A percentile compares a stretch with the other conserved stretches of the same genome.
phyloP scores from a whole-genome alignment of 257 asterid species.

The Thymus mandschuricus region DNA sequence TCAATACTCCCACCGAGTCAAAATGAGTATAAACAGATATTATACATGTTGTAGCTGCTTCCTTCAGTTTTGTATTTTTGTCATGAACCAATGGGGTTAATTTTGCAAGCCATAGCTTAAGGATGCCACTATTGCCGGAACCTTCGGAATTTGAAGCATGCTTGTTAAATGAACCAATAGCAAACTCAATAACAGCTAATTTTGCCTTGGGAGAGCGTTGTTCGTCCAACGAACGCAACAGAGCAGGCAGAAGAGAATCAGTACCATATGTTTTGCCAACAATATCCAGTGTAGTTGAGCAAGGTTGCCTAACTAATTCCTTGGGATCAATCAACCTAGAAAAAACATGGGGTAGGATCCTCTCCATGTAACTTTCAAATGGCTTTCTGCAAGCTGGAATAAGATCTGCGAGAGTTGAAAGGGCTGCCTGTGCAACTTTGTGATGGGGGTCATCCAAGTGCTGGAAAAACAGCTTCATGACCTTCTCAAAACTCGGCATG shows the following conservation, averaged over 20 bases:
- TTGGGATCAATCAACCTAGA: conserved; percentile 97
- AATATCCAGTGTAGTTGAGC: conserved; percentile 87
- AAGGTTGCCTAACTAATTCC: conserved; percentile 95
- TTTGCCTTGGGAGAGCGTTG: conserved; percentile 99
- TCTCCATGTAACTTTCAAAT: conserved; percentile 96
- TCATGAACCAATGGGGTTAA: conserved; percentile 85
- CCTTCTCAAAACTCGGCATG: conserved; percentile 94
- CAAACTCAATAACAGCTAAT: conserved; percentile 94
- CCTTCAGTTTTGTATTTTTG: conserved; percentile 91
- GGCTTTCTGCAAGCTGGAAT: conserved; percentile 96
- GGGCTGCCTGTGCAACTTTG: conserved; percentile 99
- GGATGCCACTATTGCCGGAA: conserved; percentile 82
- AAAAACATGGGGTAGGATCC: conserved; percentile 96
- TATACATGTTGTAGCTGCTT: conserved; percentile 88
- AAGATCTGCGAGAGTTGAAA: conserved; percentile 94
- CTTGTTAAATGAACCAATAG: conserved; percentile 89
- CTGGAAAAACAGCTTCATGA: conserved; percentile 96
- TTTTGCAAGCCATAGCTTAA: conserved; percentile 95
- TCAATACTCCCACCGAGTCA: conserved; percentile 78
- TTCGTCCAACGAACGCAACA: conserved; percentile 95
- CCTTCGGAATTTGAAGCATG: conserved; percentile 81
- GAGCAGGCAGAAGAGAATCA: conserved; percentile 92
- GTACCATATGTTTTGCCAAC: conserved; percentile 91
- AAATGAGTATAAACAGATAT: conserved; percentile 89
- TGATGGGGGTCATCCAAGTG: conserved; percentile 99